Evolutionary conservation across 2,329 filamentous ascomycete species (phyloP), one percentile per base, ranked within the genome.

Genomic region (Botrytis cinerea): DNA sequence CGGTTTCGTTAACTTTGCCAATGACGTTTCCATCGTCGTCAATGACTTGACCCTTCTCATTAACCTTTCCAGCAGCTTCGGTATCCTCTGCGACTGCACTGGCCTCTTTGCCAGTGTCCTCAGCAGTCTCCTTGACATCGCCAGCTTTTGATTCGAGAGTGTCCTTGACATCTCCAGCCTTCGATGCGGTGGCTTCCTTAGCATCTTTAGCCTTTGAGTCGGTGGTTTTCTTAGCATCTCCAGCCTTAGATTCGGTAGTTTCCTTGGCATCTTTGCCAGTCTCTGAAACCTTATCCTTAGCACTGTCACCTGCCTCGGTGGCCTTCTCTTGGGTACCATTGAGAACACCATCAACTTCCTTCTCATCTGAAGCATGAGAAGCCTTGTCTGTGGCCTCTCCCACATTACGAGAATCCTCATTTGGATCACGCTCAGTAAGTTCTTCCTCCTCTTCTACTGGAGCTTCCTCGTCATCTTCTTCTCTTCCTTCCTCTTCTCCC

Each of bases 1-100:
- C 48, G 20, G 66, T 91, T 79, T 93, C 90, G 32, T 92, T 82
- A 0, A 93, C 86, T 72, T 84, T 84, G 68, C 86, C 87, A 69
- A 88, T 81, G 71, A 87, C 84, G 68, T 87, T 85, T 73, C 86
- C 86, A 9, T 86, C 83, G 5, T 87, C 83, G 73, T 88, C 85
- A 35, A 87, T 79, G 74, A 88, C 87, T 76, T 87, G 85, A 64
- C 86, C 86, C 43, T 86, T 81, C 75, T 85, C 84, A 77, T 88
- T 87, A 75, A 78, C 73, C 28, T 59, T 75, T 38, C 76, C 78
- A 3, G 74, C 74, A 59, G 73, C 72, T 25, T 74, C 45, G 12
- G 62, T 32, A 14, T 70, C 54, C 25, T 73, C 71, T 32, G 69
- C 69, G 4, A 28, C 22, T 45, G 38, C 59, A 12, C 60, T 38